Conservation (phyloP, 2,329 filamentous ascomycete genomes). For the Emmonsiellopsis sp. region DNA sequence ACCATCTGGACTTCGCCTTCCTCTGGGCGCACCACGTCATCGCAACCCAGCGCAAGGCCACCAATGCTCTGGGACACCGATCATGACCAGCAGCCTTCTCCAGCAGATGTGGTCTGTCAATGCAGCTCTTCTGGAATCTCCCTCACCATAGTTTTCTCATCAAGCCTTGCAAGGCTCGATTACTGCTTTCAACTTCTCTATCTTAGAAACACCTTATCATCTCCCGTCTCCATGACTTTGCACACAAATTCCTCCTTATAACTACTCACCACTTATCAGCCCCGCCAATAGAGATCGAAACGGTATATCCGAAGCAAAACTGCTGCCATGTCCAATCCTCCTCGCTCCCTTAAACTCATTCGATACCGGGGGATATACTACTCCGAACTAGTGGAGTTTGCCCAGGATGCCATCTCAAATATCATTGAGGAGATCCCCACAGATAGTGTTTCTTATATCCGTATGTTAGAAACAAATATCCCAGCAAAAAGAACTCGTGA, state of each 20-base stretch:
- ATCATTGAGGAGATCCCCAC: neutral
- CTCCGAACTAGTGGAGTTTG: neutral
- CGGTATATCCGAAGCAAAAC: too few species aligned
- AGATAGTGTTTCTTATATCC: neutral
- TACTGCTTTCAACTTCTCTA: too few species aligned
- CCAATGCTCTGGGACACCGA: neutral
- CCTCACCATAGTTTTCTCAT: too few species aligned
- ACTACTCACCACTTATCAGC: neutral
- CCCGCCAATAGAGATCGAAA: too few species aligned
- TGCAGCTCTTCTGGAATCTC: too few species aligned
- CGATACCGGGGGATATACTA: neutral
- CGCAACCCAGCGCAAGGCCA: neutral
- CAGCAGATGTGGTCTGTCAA: too few species aligned
- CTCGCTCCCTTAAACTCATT: neutral
- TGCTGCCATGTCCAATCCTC: neutral
- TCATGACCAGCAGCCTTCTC: neutral
- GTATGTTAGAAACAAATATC: neutral
- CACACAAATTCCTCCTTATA: too few species aligned
- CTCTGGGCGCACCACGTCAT: neutral
- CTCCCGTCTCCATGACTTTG: too few species aligned
- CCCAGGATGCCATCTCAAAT: neutral
- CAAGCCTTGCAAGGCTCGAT: too few species aligned
- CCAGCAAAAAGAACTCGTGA: neutral
- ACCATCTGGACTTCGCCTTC: neutral
- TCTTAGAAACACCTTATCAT: too few species aligned